Conservation (phyloP, 1,284 basidiomycete genomes). For the Cystobasidiaceae sp. region DNA sequence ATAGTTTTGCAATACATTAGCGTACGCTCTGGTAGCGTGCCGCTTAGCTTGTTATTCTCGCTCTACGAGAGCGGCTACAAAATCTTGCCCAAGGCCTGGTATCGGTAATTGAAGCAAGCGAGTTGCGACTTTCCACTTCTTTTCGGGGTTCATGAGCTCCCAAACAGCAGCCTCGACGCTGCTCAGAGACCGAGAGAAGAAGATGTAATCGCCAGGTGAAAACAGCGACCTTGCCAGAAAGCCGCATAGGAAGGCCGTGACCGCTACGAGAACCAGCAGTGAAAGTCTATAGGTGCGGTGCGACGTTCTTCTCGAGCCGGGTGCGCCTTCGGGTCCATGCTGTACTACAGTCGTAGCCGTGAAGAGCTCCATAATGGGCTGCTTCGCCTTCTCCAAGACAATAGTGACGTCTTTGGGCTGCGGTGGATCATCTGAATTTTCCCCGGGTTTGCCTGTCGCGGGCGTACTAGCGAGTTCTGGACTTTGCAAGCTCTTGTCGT, state of each 20-base stretch:
- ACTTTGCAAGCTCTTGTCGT: not conserved
- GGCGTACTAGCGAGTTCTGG: not conserved
- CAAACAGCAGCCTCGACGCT: conserved; percentile 38
- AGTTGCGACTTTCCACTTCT: conserved; percentile 36
- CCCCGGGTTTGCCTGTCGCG: not conserved
- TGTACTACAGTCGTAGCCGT: conserved; percentile 5
- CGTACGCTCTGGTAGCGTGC: too few relatives aligned
- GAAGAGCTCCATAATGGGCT: conserved; percentile 28
- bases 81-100: conserved; percentile 18
- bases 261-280: conserved; percentile 64
- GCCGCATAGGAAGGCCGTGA: conserved; percentile 86
- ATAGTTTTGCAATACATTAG: too few relatives aligned
- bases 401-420: not conserved
- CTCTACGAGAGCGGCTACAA: conserved; percentile 31
- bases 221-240: conserved; percentile 80
- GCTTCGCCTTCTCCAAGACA: conserved; percentile 26
- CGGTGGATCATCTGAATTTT: not conserved
- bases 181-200: conserved; percentile 31
- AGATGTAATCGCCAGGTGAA: conserved; percentile 82
- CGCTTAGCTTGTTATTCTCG: not conserved
- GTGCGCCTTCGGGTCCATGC: not conserved
- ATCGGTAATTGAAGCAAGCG: conserved; percentile 20
- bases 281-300: conserved; percentile 40
- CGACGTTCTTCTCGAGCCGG: not conserved
- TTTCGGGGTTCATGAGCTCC: conserved; percentile 36